Evolutionary conservation across 2,329 filamentous ascomycete species (phyloP).

Genomic region (Aspergillus phoenicis): DNA sequence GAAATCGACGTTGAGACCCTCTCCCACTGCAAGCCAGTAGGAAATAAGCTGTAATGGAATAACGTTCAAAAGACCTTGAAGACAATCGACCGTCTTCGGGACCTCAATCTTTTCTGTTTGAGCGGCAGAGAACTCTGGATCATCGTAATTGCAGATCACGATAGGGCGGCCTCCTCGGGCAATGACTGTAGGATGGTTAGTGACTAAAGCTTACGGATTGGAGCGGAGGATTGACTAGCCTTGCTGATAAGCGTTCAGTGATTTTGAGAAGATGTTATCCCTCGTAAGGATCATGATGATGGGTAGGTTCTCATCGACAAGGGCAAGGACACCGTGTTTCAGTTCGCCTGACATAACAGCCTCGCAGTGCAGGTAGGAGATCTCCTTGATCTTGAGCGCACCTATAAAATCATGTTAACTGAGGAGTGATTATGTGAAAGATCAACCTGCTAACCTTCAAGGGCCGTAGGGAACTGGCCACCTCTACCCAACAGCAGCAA

Average conservation of each 20-base stretch:
- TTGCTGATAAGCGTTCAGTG: conserved; percentile 99
- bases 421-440: neutral
- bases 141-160: conserved; percentile 92
- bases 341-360: conserved; percentile 99
- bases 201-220: conserved; percentile 15
- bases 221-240: conserved; percentile 53
- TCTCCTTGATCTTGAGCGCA: conserved; percentile 99
- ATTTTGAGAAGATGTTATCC: conserved; percentile 95
- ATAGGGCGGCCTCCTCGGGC: conserved; percentile 94
- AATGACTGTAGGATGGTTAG: conserved; percentile 66
- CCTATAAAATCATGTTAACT: conserved; percentile 45
- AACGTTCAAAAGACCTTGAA: conserved; percentile 97
- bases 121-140: conserved; percentile 83
- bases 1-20: conserved; percentile 97
- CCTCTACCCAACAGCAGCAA: conserved; percentile 90
- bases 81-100: conserved; percentile 88
- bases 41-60: conserved; percentile 96
- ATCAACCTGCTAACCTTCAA: conserved; percentile 67
- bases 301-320: conserved; percentile 96
- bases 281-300: conserved; percentile 99
- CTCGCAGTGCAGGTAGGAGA: conserved; percentile 98
- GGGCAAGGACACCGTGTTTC: conserved; percentile 95
- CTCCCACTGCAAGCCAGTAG: conserved; percentile 96
- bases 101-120: conserved; percentile 98
- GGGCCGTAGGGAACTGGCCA: conserved; percentile 89